Conservation (phyloP, 441 rosid species). For the Pelargonium cotyledonis region DNA sequence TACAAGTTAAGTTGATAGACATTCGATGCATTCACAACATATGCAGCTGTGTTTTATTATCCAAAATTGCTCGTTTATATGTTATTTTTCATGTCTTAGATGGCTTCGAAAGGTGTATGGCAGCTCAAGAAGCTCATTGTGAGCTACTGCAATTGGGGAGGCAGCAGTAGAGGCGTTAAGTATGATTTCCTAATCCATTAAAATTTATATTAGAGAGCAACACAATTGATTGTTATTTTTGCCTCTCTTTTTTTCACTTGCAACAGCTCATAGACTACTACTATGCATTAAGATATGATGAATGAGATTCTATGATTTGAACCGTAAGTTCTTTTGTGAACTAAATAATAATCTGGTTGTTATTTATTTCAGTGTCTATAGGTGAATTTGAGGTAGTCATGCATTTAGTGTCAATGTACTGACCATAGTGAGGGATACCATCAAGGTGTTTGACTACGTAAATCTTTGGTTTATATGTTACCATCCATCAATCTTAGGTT, state of each 20-base stretch:
- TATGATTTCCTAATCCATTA: conserved; percentile 13
- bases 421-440: too few relatives aligned
- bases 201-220: background rate
- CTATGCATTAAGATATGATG: background rate
- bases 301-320: too few relatives aligned
- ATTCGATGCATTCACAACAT: background rate
- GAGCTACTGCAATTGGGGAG: conserved; percentile 86
- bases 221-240: background rate
- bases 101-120: conserved; percentile 82
- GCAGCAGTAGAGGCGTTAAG: conserved; percentile 91
- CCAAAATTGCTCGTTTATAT: background rate
- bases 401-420: too few relatives aligned
- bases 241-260: too few relatives aligned
- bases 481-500: too few relatives aligned
- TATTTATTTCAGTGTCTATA: too few relatives aligned
- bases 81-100: conserved; percentile 24
- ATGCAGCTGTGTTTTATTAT: too few relatives aligned
- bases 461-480: too few relatives aligned
- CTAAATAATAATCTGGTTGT: too few relatives aligned
- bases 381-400: too few relatives aligned
- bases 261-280: background rate
- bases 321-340: too few relatives aligned
- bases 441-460: too few relatives aligned
- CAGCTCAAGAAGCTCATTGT: conserved; percentile 74
- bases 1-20: background rate